phyloP scores from a whole-genome alignment of 208 protist genomes.

The Leishmania tarentolae region DNA sequence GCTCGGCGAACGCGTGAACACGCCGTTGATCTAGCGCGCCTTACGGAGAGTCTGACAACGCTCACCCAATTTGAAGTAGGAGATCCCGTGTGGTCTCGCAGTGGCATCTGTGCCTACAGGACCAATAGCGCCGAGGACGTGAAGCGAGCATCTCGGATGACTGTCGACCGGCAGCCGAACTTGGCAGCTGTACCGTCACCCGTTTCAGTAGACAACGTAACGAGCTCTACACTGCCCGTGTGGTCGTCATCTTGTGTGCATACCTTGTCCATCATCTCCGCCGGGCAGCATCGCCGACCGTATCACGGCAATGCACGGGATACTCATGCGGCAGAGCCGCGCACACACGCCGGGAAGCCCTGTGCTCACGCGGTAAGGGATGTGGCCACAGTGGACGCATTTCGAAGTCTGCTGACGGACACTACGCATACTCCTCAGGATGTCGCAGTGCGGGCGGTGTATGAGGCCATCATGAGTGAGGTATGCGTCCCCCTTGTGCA shows the following conservation, averaged over 20 bases:
- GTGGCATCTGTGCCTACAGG: not conserved
- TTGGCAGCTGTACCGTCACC: not conserved
- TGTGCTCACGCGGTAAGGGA: not conserved
- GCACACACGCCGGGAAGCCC: not conserved
- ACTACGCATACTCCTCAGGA: slow-evolving; percentile 39
- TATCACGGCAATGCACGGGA: not conserved
- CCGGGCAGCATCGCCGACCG: not conserved
- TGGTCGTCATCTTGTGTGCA: not conserved
- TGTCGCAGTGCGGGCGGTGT: slow-evolving; percentile 38
- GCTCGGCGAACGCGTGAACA: slow-evolving; percentile 16
- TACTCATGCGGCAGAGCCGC: not conserved
- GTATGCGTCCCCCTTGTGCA: slow-evolving; percentile 32
- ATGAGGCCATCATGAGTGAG: slow-evolving; percentile 39
- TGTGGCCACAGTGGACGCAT: not conserved
- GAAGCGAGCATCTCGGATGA: not conserved
- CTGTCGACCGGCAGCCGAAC: not conserved
- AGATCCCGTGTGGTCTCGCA: not conserved
- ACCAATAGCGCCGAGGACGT: not conserved
- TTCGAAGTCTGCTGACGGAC: slow-evolving; percentile 29
- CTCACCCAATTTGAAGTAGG: not conserved
- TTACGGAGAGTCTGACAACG: slow-evolving; percentile 11
- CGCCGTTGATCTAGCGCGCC: slow-evolving; percentile 13
- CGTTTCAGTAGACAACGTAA: not conserved
- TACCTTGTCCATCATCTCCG: not conserved
- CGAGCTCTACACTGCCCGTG: not conserved